Conservation (phyloP, 768 basidiomycete species). For the Clavulina sp. region DNA sequence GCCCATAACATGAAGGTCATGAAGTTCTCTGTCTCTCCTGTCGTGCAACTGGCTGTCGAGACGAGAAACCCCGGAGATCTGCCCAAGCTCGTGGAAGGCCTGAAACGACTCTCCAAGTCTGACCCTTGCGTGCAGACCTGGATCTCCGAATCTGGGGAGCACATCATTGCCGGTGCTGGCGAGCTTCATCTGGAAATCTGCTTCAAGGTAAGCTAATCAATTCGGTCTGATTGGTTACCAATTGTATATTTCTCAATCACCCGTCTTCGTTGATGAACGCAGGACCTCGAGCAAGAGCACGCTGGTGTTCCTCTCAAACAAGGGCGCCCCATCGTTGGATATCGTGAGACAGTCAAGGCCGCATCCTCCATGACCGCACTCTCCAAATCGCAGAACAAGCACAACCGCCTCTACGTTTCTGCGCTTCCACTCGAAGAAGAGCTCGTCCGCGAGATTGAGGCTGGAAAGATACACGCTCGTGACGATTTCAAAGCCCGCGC, state of each 20-base stretch:
- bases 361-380: slow-evolving; percentile 93
- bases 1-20: slow-evolving; percentile 99
- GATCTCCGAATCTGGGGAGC: slow-evolving; percentile 85
- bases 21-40: slow-evolving; percentile 99
- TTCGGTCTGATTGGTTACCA: neutral
- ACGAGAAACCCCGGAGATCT: slow-evolving; percentile 99
- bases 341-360: slow-evolving; percentile 91
- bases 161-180: slow-evolving; percentile 98
- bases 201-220: slow-evolving; percentile 69
- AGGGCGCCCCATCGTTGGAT: slow-evolving; percentile 93
- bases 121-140: slow-evolving; percentile 97
- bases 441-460: slow-evolving; percentile 81
- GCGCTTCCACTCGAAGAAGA: slow-evolving; percentile 90
- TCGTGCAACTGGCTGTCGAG: slow-evolving; percentile 97
- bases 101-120: slow-evolving; percentile 99
- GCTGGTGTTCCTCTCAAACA: slow-evolving; percentile 98
- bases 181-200: slow-evolving; percentile 99
- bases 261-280: no score
- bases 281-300: slow-evolving; percentile 99
- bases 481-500: slow-evolving; percentile 98
- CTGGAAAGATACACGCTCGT: slow-evolving; percentile 66
- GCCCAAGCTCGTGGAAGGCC: slow-evolving; percentile 98
- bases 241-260: neutral
- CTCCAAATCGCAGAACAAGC: slow-evolving; percentile 99
- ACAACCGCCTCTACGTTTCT: slow-evolving; percentile 94